Percentiles rank a stretch among this genome's conserved stretches.
These are phyloP conservation scores for Clonostachys byssicola DNA, from an alignment of 2,329 filamentous ascomycete genomes.

Conservation along the genomic window DNA sequence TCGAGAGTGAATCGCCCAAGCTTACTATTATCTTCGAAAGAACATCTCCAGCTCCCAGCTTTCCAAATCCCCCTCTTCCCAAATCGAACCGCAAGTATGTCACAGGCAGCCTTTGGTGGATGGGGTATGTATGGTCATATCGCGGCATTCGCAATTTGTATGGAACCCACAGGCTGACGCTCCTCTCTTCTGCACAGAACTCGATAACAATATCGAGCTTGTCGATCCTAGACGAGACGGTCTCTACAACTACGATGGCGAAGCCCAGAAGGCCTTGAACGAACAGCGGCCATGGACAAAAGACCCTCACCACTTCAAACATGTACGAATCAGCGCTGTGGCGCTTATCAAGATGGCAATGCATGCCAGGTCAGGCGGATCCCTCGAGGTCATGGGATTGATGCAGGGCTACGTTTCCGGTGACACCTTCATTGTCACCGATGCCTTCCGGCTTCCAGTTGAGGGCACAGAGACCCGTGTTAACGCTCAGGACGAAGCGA, in stretches of 20 bases:
- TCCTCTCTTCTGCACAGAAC: conserved; percentile 49
- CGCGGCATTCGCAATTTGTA: not conserved
- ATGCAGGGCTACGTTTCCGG: conserved; percentile 94
- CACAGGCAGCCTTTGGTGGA: not conserved
- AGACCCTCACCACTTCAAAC: conserved; percentile 85
- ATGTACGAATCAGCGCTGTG: conserved; percentile 87
- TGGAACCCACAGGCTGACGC: conserved; percentile 1
- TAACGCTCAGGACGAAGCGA: conserved; percentile 91
- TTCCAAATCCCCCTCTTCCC: too few relatives aligned
- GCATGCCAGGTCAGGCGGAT: conserved; percentile 93
- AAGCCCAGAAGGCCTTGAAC: conserved; percentile 62
- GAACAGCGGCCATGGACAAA: conserved; percentile 68
- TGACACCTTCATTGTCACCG: conserved; percentile 85
- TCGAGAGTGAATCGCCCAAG: too few relatives aligned
- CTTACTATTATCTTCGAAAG: too few relatives aligned
- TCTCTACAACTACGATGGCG: conserved; percentile 78
- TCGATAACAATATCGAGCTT: conserved; percentile 80
- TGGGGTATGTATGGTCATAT: conserved; percentile 1
- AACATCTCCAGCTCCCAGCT: too few relatives aligned
- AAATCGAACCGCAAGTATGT: too few relatives aligned
- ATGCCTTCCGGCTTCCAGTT: conserved; percentile 89
- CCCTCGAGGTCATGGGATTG: conserved; percentile 92
- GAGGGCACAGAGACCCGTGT: conserved; percentile 98
- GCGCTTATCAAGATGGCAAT: conserved; percentile 98
- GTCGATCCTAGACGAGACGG: conserved; percentile 86